Evolutionary conservation across 1,139 yeast species (phyloP).

Genomic region (Sugiyamaella paludigena): DNA sequence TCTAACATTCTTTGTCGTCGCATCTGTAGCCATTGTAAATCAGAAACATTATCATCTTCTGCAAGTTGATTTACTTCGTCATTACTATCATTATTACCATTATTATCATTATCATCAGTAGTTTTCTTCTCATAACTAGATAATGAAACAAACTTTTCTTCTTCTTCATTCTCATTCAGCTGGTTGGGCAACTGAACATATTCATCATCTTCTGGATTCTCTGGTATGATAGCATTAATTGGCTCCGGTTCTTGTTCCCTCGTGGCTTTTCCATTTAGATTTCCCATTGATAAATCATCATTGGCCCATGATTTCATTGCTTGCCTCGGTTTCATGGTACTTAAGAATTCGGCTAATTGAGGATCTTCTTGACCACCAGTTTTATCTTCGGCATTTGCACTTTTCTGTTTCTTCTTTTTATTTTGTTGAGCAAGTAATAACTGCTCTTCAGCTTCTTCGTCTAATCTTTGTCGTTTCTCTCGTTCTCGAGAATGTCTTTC

Average conservation of each 20-base stretch:
- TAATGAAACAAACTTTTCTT: conserved; percentile 20
- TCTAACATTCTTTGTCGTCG: conserved; percentile 74
- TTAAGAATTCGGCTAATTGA: conserved; percentile 73
- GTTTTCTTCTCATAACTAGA: conserved; percentile 16
- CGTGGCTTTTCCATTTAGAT: neutral
- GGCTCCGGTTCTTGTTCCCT: conserved; percentile 15
- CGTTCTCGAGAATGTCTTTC: conserved; percentile 56
- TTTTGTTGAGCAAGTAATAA: conserved; percentile 3
- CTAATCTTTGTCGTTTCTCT: conserved; percentile 43
- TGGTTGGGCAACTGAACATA: conserved; percentile 27
- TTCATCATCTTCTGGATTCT: conserved; percentile 32
- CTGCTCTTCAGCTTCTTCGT: conserved; percentile 33
- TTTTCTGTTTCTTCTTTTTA: conserved; percentile 51
- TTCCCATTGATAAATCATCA: conserved; percentile 40
- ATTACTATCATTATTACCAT: conserved; percentile 17
- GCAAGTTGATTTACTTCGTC: conserved; percentile 38
- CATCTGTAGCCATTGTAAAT: conserved; percentile 83
- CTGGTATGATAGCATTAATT: conserved; percentile 15
- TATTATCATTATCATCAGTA: conserved; percentile 22
- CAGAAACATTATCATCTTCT: conserved; percentile 59
- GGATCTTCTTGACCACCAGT: conserved; percentile 45
- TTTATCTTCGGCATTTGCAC: neutral
- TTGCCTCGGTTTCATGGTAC: conserved; percentile 74
- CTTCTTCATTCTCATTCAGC: conserved; percentile 28
- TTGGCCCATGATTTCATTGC: conserved; percentile 72